A percentile compares a stretch with the other conserved stretches of the same genome.
These are phyloP conservation scores for Auricularia heimuer DNA, from an alignment of 768 basidiomycete species.

Conservation along the genomic window DNA sequence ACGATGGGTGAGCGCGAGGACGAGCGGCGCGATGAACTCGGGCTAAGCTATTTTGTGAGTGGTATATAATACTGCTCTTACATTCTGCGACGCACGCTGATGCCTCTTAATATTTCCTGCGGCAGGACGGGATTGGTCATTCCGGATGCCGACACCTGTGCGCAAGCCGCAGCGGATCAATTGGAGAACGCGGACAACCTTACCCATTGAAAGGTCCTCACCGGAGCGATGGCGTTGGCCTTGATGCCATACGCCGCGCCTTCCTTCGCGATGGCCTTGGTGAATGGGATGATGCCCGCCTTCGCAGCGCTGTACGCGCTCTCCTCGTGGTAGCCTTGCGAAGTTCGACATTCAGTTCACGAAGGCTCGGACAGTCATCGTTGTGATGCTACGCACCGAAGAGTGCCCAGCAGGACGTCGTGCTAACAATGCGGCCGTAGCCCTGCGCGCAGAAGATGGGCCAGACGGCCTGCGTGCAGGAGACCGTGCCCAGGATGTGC, in stretches of 20 bases:
- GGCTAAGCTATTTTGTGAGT: constrained; percentile 37
- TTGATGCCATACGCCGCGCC: constrained; percentile 87
- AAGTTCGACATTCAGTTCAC: neutral
- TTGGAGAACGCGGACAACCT: too few relatives aligned
- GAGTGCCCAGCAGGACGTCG: constrained; percentile 83
- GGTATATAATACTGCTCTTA: too few relatives aligned
- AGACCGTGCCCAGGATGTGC: constrained; percentile 87
- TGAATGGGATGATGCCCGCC: constrained; percentile 89
- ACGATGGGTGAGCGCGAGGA: constrained; percentile 78
- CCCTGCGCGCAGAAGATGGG: constrained; percentile 89
- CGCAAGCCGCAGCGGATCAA: neutral
- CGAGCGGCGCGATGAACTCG: constrained; percentile 86
- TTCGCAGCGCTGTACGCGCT: constrained; percentile 97
- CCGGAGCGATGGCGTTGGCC: constrained; percentile 81
- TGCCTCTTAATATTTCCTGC: constrained; percentile 78
- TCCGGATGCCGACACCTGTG: constrained; percentile 82
- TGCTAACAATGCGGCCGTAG: constrained; percentile 90
- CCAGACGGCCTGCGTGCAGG: constrained; percentile 94
- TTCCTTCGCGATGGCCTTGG: constrained; percentile 89
- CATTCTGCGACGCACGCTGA: constrained; percentile 40
- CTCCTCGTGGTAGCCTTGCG: constrained; percentile 84
- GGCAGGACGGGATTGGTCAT: constrained; percentile 98
- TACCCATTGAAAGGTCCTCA: constrained; percentile 27
- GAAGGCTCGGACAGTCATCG: too few relatives aligned
- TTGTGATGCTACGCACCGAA: constrained; percentile 47